Conservation (phyloP, 1,139 yeast genomes). For the Pichia terricola region DNA sequence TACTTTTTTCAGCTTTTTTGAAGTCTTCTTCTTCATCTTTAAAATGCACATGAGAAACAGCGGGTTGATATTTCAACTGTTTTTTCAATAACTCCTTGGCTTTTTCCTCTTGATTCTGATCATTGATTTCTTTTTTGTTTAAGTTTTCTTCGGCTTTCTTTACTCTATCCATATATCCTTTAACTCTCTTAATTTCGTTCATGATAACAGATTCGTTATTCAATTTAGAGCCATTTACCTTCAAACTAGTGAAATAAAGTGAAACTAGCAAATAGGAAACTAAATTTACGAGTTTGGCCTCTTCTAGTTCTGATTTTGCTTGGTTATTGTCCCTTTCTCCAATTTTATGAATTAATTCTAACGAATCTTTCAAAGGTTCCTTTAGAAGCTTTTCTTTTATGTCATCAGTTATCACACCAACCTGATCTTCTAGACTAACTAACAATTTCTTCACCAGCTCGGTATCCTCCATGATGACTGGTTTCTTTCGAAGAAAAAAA, state of each 20-base stretch:
- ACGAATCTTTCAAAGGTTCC: slow-evolving; percentile 7
- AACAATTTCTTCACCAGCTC: slow-evolving; percentile 5
- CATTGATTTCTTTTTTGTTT: slow-evolving; percentile 9
- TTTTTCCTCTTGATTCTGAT: too few relatives aligned
- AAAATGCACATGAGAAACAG: slow-evolving; percentile 46
- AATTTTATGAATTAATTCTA: slow-evolving; percentile 8
- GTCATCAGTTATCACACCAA: not conserved
- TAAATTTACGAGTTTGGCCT: slow-evolving; percentile 19
- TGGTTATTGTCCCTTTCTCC: slow-evolving; percentile 4
- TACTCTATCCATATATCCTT: slow-evolving; percentile 55
- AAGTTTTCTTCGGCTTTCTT: slow-evolving; percentile 32
- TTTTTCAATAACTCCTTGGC: slow-evolving; percentile 25
- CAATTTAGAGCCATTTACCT: slow-evolving; percentile 45
- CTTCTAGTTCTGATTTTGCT: slow-evolving; percentile 11
- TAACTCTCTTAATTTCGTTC: slow-evolving; percentile 63
- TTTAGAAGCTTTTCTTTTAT: slow-evolving; percentile 5
- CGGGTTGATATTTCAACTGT: slow-evolving; percentile 36
- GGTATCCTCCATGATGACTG: slow-evolving; percentile 1
- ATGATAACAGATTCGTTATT: slow-evolving; percentile 53
- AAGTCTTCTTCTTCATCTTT: not conserved
- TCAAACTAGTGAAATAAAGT: slow-evolving; percentile 46
- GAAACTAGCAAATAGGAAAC: slow-evolving; percentile 40
- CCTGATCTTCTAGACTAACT: not conserved
- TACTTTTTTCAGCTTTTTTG: not conserved
- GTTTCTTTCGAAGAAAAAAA: not conserved